Base-by-base conservation (phyloP, 805 yeast species). In the Zygoascus tannicola region DNA sequence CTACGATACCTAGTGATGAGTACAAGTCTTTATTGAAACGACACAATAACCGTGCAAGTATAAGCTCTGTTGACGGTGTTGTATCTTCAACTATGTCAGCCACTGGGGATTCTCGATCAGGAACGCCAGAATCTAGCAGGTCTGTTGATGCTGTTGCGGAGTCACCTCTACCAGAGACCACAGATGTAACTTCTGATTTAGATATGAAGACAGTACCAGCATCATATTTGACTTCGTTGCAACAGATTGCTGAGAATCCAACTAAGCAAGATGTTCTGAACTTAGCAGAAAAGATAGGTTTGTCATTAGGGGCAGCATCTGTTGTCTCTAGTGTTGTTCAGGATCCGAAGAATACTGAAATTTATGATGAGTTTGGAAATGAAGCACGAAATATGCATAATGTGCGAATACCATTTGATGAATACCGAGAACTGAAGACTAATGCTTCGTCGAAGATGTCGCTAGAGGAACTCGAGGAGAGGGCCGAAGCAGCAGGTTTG, bases 1-100 rank as follows among this genome's bases (percentile, higher is more conserved):
- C 69, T 2, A 69, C 74, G 1, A 49, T 74, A 35, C 67, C 76
- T 1, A 50, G 58, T 4, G 74, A 69, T 0, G 77, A 73, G 44
- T 73, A 69, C 50, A 60, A 57, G 38, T 43, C 54, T 1, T 51
- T 71, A 19, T 47, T 69, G 40, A 60, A 57, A 35, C 32, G 53
- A 38, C 35, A 19, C 5, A 40, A 43, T 15, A 35, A 43, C 22
- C 32, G 45, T 22, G 37, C 34, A 32, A 44, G 48, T 26, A 23
- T 43, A 32, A 34, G 40, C 16, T 39, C 49, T 3, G 18, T 35
- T 18, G 43, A 44, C 21, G 36, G 16, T 20, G 35, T 20, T 34
- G 32, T 35, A 21, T 23, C 40, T 8, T 14, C 41, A 3, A 15
- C 35, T n/a, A 14, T 28, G 14, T 22, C 33, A 4, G 14, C 35